Percentiles rank a stretch among this genome's conserved stretches.
phyloP scores from a whole-genome alignment of 2,329 filamentous ascomycete species.

The Calonectria ilicicola region DNA sequence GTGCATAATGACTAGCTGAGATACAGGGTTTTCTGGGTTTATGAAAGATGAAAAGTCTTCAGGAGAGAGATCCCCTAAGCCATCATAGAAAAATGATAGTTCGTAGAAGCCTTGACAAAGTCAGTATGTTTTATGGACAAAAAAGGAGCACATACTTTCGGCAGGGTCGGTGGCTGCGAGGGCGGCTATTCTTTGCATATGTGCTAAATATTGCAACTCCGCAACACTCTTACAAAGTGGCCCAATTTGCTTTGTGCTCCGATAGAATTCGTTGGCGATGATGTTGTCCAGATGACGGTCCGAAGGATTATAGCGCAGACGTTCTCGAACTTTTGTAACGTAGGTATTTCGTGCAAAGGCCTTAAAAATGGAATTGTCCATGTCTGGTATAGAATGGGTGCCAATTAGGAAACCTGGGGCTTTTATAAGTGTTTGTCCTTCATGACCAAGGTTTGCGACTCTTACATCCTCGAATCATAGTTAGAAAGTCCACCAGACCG shows the following conservation, averaged over 20 bases:
- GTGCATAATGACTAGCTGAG: slow-evolving; percentile 52
- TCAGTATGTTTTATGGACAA: slow-evolving; percentile 7
- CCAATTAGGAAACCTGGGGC: slow-evolving; percentile 43
- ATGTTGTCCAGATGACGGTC: slow-evolving; percentile 29
- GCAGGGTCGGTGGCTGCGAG: slow-evolving; percentile 39
- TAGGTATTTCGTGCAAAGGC: slow-evolving; percentile 44
- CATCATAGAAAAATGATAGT: slow-evolving; percentile 44
- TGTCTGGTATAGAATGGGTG: slow-evolving; percentile 26
- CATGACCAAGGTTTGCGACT: background rate
- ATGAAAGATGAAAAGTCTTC: slow-evolving; percentile 49
- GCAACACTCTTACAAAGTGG: slow-evolving; percentile 46
- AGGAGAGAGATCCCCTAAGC: slow-evolving; percentile 41
- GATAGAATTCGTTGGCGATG: slow-evolving; percentile 43
- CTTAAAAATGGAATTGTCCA: slow-evolving; percentile 41
- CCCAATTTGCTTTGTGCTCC: slow-evolving; percentile 43
- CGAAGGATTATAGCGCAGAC: slow-evolving; percentile 26
- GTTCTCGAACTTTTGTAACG: slow-evolving; percentile 38
- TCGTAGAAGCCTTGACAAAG: slow-evolving; percentile 37
- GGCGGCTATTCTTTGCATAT: slow-evolving; percentile 45
- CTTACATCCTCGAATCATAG: slow-evolving; percentile 53
- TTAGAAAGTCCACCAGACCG: slow-evolving; percentile 53
- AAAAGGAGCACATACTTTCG: slow-evolving; percentile 41
- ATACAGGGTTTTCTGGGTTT: slow-evolving; percentile 44
- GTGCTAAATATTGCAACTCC: slow-evolving; percentile 47
- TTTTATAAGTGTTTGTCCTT: background rate